Evolutionary conservation across 768 basidiomycete species (phyloP).

Genomic region (Russula dissimulans): DNA sequence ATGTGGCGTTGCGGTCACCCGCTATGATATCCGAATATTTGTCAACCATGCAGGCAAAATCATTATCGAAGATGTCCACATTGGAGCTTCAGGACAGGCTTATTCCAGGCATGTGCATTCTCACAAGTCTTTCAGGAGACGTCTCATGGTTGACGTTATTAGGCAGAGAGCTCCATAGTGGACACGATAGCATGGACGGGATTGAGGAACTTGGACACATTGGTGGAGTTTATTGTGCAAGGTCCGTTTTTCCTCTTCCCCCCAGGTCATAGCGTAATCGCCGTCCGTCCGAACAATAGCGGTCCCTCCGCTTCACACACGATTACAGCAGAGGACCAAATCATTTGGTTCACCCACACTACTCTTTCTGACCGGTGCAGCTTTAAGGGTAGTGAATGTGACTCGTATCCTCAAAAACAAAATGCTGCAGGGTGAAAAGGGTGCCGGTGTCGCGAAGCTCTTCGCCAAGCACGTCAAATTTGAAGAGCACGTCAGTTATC

Average conservation of each 20-base stretch:
- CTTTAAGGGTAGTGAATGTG: slow-evolving; percentile 84
- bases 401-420: slow-evolving; percentile 64
- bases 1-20: slow-evolving; percentile 50
- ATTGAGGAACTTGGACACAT: slow-evolving; percentile 58
- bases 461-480: slow-evolving; percentile 95
- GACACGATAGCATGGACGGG: slow-evolving; percentile 71
- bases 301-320: slow-evolving; percentile 55
- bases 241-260: slow-evolving; percentile 33
- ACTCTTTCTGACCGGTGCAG: slow-evolving; percentile 79
- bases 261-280: neutral
- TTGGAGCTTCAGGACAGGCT: slow-evolving; percentile 74
- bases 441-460: slow-evolving; percentile 88
- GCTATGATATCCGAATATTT: slow-evolving; percentile 53
- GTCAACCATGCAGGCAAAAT: slow-evolving; percentile 54
- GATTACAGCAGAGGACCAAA: slow-evolving; percentile 69
- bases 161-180: slow-evolving; percentile 62
- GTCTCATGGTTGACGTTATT: slow-evolving; percentile 37
- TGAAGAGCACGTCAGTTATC: slow-evolving; percentile 74
- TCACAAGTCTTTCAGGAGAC: slow-evolving; percentile 19
- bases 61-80: slow-evolving; percentile 55
- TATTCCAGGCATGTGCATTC: slow-evolving; percentile 58
- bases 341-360: slow-evolving; percentile 78
- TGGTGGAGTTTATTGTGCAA: slow-evolving; percentile 69
- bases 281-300: slow-evolving; percentile 30
- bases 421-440: slow-evolving; percentile 66